These are phyloP conservation scores for Potentilla sterilis DNA, from an alignment of 306 rosid genomes.

Conservation along the genomic window DNA sequence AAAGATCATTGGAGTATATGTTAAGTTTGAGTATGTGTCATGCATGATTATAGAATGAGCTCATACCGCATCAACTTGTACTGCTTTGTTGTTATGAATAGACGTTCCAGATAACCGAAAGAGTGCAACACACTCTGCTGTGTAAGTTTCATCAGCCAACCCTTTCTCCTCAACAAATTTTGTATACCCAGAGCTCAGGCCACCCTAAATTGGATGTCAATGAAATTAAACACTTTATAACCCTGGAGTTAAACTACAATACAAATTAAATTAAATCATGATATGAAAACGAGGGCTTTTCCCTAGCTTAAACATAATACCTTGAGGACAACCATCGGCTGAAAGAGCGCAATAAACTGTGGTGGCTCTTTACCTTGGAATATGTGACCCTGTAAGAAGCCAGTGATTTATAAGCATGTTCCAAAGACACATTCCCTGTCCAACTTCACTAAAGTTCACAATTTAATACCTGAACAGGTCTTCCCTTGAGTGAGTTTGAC, in stretches of 20 bases:
- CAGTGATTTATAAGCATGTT: constrained; percentile 26
- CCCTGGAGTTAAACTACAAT: constrained; percentile 24
- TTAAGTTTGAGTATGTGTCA: background rate
- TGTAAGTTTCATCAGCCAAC: constrained; percentile 74
- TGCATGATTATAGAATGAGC: constrained; percentile 1
- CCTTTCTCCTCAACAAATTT: constrained; percentile 64
- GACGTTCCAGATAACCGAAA: constrained; percentile 80
- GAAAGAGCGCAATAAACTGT: constrained; percentile 86
- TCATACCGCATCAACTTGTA: constrained; percentile 94
- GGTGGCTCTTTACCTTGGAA: constrained; percentile 93
- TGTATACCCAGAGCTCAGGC: constrained; percentile 88
- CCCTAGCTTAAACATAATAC: constrained; percentile 39
- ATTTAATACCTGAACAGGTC: constrained; percentile 90
- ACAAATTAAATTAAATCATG: background rate
- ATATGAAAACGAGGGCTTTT: constrained; percentile 10
- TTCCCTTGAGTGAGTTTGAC: constrained; percentile 91
- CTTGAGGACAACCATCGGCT: constrained; percentile 93
- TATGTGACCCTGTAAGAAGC: constrained; percentile 77
- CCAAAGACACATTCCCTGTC: constrained; percentile 21
- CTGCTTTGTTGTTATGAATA: constrained; percentile 70
- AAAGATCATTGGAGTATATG: background rate
- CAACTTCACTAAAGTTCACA: constrained; percentile 28
- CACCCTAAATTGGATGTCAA: constrained; percentile 64
- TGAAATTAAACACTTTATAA: constrained; percentile 21
- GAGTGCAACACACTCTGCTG: constrained; percentile 68